Conservation (phyloP, 2,329 filamentous ascomycete species). For the Fusarium sterilihyphosum region DNA sequence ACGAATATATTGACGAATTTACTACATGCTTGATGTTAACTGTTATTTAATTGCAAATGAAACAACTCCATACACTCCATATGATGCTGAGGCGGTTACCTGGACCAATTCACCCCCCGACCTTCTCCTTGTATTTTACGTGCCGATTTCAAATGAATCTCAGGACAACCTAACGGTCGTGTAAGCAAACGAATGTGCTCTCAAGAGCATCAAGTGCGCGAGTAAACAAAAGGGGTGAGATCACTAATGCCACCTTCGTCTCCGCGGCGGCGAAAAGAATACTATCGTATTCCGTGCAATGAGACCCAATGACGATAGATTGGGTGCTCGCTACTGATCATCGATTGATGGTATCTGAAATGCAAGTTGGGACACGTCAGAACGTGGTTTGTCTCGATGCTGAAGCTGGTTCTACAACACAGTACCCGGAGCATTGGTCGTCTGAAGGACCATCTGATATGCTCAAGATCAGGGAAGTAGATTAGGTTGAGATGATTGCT, state of each 20-base stretch:
- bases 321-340: background rate
- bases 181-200: conserved; percentile 26
- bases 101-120: conserved; percentile 14
- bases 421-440: background rate
- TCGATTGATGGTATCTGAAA: background rate
- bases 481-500: conserved; percentile 22
- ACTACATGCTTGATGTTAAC: conserved; percentile 22
- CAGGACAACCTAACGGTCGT: conserved; percentile 16
- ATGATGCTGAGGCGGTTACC: conserved; percentile 7
- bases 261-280: background rate
- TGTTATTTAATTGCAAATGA: conserved; percentile 26
- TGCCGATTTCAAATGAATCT: conserved; percentile 25
- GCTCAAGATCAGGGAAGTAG: background rate
- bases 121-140: conserved; percentile 18
- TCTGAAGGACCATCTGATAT: background rate
- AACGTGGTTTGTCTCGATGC: background rate
- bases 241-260: conserved; percentile 10
- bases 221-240: conserved; percentile 21
- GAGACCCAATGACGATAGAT: background rate
- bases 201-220: conserved; percentile 24
- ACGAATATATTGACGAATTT: conserved; percentile 13
- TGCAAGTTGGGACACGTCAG: background rate
- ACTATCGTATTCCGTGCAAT: background rate
- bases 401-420: background rate
- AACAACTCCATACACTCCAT: conserved; percentile 27